These are phyloP conservation scores for Mortierella sp. DNA, from an alignment of 371 early-diverging fungal species.

Conservation along the genomic window DNA sequence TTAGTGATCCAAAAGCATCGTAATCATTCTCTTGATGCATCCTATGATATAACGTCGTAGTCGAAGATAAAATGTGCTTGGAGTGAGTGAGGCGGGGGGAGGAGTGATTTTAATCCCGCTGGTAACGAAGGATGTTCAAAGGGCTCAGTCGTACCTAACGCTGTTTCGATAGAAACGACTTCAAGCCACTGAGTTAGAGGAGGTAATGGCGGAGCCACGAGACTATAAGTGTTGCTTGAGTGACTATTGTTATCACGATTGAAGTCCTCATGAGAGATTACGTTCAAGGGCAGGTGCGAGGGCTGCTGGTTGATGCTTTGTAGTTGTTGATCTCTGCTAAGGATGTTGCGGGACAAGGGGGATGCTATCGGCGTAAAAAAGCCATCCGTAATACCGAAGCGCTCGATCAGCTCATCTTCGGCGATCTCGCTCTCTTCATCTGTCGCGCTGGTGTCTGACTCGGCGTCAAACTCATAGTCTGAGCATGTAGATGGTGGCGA, in stretches of 20 bases:
- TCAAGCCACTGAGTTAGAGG: not conserved
- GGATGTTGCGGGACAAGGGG: not conserved
- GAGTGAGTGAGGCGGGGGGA: slow-evolving; percentile 5
- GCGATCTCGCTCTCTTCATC: slow-evolving; percentile 20
- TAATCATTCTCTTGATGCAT: too few relatives aligned
- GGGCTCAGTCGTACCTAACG: too few relatives aligned
- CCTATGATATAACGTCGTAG: not conserved
- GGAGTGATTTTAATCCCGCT: slow-evolving; percentile 12
- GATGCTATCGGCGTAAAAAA: not conserved
- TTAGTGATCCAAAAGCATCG: not conserved
- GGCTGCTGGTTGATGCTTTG: not conserved
- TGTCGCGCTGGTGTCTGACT: not conserved
- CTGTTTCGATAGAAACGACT: not conserved
- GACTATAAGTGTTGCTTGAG: too few relatives aligned
- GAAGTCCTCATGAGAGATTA: too few relatives aligned
- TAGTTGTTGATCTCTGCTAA: not conserved
- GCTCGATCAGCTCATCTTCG: slow-evolving; percentile 30
- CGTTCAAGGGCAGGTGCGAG: not conserved
- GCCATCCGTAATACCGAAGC: slow-evolving; percentile 3
- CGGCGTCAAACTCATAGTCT: not conserved
- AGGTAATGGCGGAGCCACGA: not conserved
- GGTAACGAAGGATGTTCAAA: not conserved
- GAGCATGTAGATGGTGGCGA: not conserved
- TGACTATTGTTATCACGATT: too few relatives aligned
- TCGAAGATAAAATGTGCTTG: not conserved